Evolutionary conservation across 768 basidiomycete species (phyloP), one percentile per base, ranked within the genome.

Genomic region (Neoboletus subvelutipes): DNA sequence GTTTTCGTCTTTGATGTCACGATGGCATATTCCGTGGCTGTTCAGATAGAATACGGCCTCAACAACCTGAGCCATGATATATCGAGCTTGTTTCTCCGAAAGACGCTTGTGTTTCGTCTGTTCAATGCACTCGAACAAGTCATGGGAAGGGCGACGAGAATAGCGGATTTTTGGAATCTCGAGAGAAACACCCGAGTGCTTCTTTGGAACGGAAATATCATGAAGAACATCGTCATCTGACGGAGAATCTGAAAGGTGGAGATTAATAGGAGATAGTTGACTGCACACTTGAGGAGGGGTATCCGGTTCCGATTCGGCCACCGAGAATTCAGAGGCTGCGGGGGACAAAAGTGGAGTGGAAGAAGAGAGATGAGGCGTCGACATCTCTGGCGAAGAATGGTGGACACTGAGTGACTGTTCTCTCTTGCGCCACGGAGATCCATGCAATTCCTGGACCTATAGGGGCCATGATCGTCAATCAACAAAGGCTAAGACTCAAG

Each of bases 1-100:
- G 67, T 99, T 99, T 72, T 99, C 96, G 54, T 98, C 96, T 70
- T 99, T 99, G 65, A 99, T 86, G 70, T 99, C 96, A 40, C 96
- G 88, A 71, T 99, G 96, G 0, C 89, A 86, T 63, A 98, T 90
- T 28, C 94, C 92, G 57, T 84, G 86, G 45, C 78, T 76, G 65
- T 96, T 82, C 36, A 98, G 80, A 67, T 94, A 92, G 58, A 82
- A 74, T 7, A 94, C 88, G 37, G 87, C 90, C 54, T 93, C 89
- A 50, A 92, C 91, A 43, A 97, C 83, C 74, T 98, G 95, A 34
- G 80, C 78, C 69, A 96, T 94, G 62, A 97, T 85, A 72, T 86
- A 86, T 51, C 86, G 83, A 11, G 93, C 89, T 67, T 90, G 84
- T 46, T 74, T 76, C 72, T 96, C 94, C 13, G 84, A 81, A 45